Evolutionary conservation across 2,329 filamentous ascomycete species (phyloP).

Genomic region (Hortaea sp.): DNA sequence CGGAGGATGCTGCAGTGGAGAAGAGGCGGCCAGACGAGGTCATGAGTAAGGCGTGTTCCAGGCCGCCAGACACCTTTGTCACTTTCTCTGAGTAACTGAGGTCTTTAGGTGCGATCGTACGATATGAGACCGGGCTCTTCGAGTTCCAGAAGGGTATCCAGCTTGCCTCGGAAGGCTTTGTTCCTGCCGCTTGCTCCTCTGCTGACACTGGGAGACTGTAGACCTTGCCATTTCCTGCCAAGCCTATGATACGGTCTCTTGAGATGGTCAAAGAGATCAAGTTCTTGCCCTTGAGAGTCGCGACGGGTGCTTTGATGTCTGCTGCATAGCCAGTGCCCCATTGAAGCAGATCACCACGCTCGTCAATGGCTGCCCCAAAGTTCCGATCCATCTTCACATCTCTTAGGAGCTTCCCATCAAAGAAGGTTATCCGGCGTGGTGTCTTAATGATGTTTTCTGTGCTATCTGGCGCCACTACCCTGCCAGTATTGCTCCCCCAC

Average conservation of each 20-base stretch:
- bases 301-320: conserved; percentile 51
- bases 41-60: conserved; percentile 77
- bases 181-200: conserved; percentile 55
- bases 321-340: conserved; percentile 75
- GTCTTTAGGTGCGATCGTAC: conserved; percentile 55
- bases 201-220: conserved; percentile 76
- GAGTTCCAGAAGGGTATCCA: conserved; percentile 69
- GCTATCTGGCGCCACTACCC: conserved; percentile 76
- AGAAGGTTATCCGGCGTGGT: conserved; percentile 68
- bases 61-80: conserved; percentile 62
- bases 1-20: conserved; percentile 70
- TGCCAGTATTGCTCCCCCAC: conserved; percentile 81
- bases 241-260: conserved; percentile 69
- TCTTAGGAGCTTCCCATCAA: conserved; percentile 72
- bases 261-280: conserved; percentile 68
- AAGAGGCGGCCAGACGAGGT: conserved; percentile 81
- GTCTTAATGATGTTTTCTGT: conserved; percentile 66
- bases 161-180: conserved; percentile 53
- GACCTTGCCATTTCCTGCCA: conserved; percentile 64
- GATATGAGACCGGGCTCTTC: conserved; percentile 55
- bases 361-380: conserved; percentile 78
- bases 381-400: conserved; percentile 76
- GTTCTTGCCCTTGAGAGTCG: conserved; percentile 73
- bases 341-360: conserved; percentile 80
- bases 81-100: conserved; percentile 63